These are phyloP conservation scores for Anacardium occidentale DNA, from an alignment of 345 rosid species.

Conservation along the genomic window DNA sequence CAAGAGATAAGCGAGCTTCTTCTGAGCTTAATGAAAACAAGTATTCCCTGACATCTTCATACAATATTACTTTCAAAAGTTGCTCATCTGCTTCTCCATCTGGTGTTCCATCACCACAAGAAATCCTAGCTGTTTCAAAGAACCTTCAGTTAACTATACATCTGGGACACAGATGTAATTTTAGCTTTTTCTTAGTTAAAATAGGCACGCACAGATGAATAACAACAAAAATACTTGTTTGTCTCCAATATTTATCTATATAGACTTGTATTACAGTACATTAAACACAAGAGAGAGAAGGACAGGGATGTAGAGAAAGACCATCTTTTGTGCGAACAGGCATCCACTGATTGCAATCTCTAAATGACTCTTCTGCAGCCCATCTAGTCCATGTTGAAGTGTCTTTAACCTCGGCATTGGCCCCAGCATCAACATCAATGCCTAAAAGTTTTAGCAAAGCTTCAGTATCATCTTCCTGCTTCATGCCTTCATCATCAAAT, in stretches of 20 bases:
- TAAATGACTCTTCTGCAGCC: conserved; percentile 73
- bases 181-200: neutral
- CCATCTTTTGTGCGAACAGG: conserved; percentile 64
- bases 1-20: conserved; percentile 69
- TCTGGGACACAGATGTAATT: neutral
- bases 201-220: neutral
- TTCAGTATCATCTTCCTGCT: conserved; percentile 81
- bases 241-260: neutral
- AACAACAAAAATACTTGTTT: neutral
- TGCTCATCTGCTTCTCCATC: conserved; percentile 66
- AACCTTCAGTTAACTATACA: conserved; percentile 14
- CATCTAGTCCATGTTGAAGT: conserved; percentile 82
- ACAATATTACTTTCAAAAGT: conserved; percentile 57
- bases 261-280: neutral
- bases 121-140: conserved; percentile 37
- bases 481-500: conserved; percentile 43
- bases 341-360: conserved; percentile 86
- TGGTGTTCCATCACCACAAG: conserved; percentile 39
- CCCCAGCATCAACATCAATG: conserved; percentile 64
- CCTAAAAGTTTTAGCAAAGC: conserved; percentile 79
- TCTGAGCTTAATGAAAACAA: conserved; percentile 70
- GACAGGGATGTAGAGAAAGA: conserved; percentile 32
- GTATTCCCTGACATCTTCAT: conserved; percentile 80
- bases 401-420: conserved; percentile 67
- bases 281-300: neutral